Evolutionary conservation across 179 eudicot genomes (phyloP), one percentile per base, ranked within the genome.

Genomic region (Beta lomatogona): DNA sequence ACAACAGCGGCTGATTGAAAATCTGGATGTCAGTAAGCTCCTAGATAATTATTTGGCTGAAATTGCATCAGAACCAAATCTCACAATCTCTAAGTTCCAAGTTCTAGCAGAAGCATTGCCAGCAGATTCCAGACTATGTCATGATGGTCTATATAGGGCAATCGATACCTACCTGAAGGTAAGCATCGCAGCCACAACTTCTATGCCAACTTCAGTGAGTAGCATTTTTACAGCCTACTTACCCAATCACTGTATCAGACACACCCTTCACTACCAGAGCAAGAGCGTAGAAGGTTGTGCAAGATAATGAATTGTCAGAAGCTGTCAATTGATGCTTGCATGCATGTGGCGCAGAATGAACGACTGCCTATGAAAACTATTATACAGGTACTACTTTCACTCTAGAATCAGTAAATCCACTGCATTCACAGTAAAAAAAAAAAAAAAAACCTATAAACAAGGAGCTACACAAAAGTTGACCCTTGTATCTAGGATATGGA

Each of bases 81-180:
- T 89, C 57, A 76, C 88, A 5, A 82, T 88, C 68, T 82, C 87
- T 58, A 86, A 85, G 81, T 89, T 90, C 77, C 90, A 86, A 77
- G 80, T 81, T 59, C 64, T 91, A 73, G 93, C 91, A 31, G 89
- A 88, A 59, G 82, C 87, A 52, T 84, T 89, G 83, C 91, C 90
- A 12, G 88, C 80, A 77, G 81, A 80, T 82, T 79, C 88, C 31
- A 81, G 91, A 78, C 52, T 86, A 80, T 86, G 91, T 83, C 85
- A 91, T 76, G 93, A 91, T 31, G 89, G 90, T 64, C 89, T 89
- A 57, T 91, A 88, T 57, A 85, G 90, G 75, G 89, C 90, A 54
- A 89, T 89, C 45, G 91, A 89, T 67, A 84, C 90, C 63, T 89
- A 86, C 77, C 90, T 91, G 71, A 89, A 91, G 92, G 91, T 88